Evolutionary conservation across 768 basidiomycete genomes (phyloP), one percentile per base, ranked within the genome.

Genomic region (Suillus plorans): DNA sequence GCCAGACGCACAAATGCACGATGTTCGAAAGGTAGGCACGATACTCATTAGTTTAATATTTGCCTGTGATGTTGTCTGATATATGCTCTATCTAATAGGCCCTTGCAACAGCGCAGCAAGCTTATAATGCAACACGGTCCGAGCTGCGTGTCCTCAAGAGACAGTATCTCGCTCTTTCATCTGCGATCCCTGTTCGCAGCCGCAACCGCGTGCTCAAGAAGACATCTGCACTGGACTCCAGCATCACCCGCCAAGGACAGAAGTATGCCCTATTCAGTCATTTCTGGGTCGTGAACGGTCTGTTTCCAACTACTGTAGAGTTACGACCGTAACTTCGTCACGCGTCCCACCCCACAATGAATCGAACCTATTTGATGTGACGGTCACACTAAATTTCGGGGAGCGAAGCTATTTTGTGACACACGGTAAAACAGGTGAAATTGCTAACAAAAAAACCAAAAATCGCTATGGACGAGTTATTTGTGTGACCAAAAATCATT

Each of bases 11-110:
- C 50, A 56, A 42, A 39, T 41, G 41, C 36, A 56, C 12, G 50
- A 55, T 16, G 50, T 63, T 16, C 28, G 37, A 39, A 63, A 63
- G 62, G 62, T 63, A 44, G 55, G 62, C 42, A 42, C 42, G 2
- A 28, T 2, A 42, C 42, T 42, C 12, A 37, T 37, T 37, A 41
- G 13, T 28, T 2, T 28, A 41, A 13, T 39, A 39, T 39, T 25
- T 2, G 25, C 25, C 25, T 25, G 25, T 25, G 25, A 28, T 4
- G 12, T 41, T 4, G 3, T 41, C 39, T 41, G 42, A 42, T 41
- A 55, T 34, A 55, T 55, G 45, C 28, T 28, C 28, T 28, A 28
- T 28, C 28, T 25, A 25, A 25, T 61, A 62, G 61, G 61, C n/a
- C 6, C 61, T 62, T 8, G n/a, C 47, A 7, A 37, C 25, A 22